These are phyloP conservation scores for Acanthamoeba healyi DNA, from an alignment of 208 protist genomes.

Conservation along the genomic window DNA sequence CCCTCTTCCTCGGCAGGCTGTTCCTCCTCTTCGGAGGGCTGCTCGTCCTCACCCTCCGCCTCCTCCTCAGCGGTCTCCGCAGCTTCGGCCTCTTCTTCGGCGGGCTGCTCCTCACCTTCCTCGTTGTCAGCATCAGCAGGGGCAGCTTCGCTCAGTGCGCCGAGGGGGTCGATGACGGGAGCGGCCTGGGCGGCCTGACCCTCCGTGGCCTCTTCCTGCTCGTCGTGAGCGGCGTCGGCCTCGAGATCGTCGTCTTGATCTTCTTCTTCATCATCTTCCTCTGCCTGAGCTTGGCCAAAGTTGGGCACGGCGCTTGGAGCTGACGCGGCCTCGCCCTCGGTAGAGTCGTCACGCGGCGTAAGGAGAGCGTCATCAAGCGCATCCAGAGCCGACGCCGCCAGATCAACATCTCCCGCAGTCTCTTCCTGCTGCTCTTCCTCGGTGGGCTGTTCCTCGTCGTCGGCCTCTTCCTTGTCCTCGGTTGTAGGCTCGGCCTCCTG, in stretches of 20 bases:
- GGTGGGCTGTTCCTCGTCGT: background rate
- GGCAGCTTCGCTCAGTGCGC: background rate
- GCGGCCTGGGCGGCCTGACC: background rate
- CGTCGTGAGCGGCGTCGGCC: background rate
- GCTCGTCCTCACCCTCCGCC: background rate
- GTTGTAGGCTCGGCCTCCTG: background rate
- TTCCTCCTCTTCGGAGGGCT: too few relatives aligned
- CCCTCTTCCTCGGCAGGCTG: too few relatives aligned
- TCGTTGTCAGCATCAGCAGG: background rate
- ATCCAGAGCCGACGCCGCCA: slow-evolving; percentile 16
- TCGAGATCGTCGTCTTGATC: background rate
- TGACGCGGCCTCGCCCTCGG: background rate
- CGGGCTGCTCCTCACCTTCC: background rate
- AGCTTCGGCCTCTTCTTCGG: background rate
- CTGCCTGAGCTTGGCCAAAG: background rate
- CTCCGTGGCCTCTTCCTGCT: background rate
- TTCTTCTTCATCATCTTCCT: background rate
- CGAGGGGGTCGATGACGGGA: background rate
- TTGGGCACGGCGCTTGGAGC: background rate
- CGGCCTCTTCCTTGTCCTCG: background rate
- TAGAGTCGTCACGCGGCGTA: background rate
- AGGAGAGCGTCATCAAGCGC: slow-evolving; percentile 20
- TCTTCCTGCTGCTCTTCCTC: background rate
- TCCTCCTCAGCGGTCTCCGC: background rate
- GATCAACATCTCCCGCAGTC: background rate